Evolutionary conservation across 371 early-diverging fungal genomes (phyloP), one percentile per base, ranked within the genome.

Genomic region (Mortierella sp.): DNA sequence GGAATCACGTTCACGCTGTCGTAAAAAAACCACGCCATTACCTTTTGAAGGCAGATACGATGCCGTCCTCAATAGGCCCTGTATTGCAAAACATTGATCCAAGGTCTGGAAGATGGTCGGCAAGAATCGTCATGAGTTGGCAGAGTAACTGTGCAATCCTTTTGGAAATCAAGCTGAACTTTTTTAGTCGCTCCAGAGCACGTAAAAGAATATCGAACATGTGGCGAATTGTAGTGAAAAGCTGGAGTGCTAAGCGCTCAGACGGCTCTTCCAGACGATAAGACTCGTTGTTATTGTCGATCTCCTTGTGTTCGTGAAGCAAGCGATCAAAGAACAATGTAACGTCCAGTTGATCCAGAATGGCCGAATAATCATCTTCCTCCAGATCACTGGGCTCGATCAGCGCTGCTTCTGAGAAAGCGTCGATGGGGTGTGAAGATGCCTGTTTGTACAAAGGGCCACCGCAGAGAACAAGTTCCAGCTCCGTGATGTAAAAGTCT

Each of bases 261-360:
- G 85, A 67, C 9, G 66, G n/a, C 27, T 80, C 64, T 5, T 61
- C 42, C 52, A 76, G 74, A 8, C 54, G 30, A 38, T 80, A 58
- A 0, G 80, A 57, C 3, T 56, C 61, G 16, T 68, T 65, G 4
- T 53, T 42, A 7, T 4, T 53, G 21, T 62, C 45, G 55, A 66
- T 62, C 14, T 45, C 71, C 38, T 58, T 62, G 42, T 76, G 71
- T 34, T 70, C 71, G 4, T 54, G 38, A 26, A 71, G 54, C 45
- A 83, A n/a, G n/a, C 78, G 78, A 46, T 64, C 65, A 39, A 82
- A 78, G 43, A 67, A 65, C n/a, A 83, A 46, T 14, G 82, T 71
- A 0, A 89, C 60, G 18, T 86, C 86, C 60, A 92, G 70, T 62
- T 92, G 92, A 66, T 87, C 88, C 43, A 92, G 57, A 8, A 84